phyloP scores from a whole-genome alignment of 1,284 basidiomycete genomes.

The Naganishia sp. region DNA sequence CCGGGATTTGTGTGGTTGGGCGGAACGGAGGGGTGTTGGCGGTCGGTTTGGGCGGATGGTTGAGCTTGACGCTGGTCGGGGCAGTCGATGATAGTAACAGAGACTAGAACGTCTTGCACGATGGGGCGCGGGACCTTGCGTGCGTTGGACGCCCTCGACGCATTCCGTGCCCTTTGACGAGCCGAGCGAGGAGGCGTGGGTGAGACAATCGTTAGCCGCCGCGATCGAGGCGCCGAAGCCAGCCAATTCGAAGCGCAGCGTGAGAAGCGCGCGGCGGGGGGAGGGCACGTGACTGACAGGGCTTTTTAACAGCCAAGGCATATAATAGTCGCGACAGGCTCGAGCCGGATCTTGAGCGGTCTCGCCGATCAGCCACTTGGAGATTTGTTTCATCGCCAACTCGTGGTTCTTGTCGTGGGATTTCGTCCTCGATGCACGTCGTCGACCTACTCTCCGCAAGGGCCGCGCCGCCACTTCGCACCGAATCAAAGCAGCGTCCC shows the following conservation, averaged over 20 bases:
- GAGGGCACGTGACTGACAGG: slow-evolving; percentile 2
- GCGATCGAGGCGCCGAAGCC: background rate
- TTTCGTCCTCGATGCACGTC: slow-evolving; percentile 18
- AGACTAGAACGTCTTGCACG: too few species aligned
- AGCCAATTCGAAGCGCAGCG: background rate
- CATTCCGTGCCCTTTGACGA: background rate
- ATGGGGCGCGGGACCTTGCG: too few species aligned
- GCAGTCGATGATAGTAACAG: too few species aligned
- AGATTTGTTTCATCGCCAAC: too few species aligned
- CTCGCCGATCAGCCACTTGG: background rate
- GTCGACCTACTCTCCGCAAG: slow-evolving; percentile 20
- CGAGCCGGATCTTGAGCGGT: too few species aligned
- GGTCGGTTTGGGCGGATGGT: background rate
- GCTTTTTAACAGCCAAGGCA: background rate
- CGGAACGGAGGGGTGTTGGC: background rate
- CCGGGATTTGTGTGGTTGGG: slow-evolving; percentile 5
- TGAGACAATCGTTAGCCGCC: slow-evolving; percentile 8
- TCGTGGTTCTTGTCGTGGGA: background rate
- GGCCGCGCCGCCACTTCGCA: background rate
- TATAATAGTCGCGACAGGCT: too few species aligned
- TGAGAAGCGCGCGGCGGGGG: slow-evolving; percentile 2
- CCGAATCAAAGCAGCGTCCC: background rate
- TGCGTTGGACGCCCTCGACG: too few species aligned
- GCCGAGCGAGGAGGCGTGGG: background rate
- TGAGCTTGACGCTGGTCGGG: too few species aligned